Percentiles rank a stretch among this genome's conserved stretches.
phyloP scores from a whole-genome alignment of 2,329 filamentous ascomycete genomes.

The Aspergillus amoenus region DNA sequence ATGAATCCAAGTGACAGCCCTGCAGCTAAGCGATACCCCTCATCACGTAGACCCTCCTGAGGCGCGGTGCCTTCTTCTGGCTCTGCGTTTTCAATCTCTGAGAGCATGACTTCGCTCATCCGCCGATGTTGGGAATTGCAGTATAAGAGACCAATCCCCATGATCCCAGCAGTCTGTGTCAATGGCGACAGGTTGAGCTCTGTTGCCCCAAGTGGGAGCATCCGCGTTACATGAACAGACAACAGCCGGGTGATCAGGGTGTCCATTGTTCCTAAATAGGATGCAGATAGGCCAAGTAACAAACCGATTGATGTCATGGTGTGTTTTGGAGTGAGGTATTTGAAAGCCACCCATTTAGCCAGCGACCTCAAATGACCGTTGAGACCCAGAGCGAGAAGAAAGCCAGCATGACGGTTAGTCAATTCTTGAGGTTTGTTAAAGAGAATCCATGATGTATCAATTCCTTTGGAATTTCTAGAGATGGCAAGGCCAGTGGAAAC shows the following conservation, averaged over 20 bases:
- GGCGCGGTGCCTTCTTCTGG: conserved; percentile 67
- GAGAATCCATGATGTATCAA: conserved; percentile 97
- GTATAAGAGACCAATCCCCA: conserved; percentile 94
- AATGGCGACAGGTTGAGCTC: conserved; percentile 90
- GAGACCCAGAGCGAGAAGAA: conserved; percentile 83
- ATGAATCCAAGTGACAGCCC: conserved; percentile 93
- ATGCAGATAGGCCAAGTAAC: conserved; percentile 87
- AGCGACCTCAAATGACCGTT: conserved; percentile 93
- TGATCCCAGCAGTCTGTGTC: conserved; percentile 92
- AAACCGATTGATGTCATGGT: conserved; percentile 98
- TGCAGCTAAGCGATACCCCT: conserved; percentile 93
- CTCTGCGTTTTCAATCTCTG: conserved; percentile 87
- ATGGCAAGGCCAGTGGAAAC: conserved; percentile 91
- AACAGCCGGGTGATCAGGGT: conserved; percentile 87
- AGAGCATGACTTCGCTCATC: conserved; percentile 99
- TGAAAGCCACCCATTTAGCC: conserved; percentile 98
- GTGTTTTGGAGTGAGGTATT: conserved; percentile 98
- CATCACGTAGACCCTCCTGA: conserved; percentile 80
- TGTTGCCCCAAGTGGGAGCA: conserved; percentile 87
- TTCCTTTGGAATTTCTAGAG: conserved; percentile 83
- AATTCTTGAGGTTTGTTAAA: conserved; percentile 95
- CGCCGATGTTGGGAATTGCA: conserved; percentile 93
- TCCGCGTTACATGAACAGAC: conserved; percentile 92
- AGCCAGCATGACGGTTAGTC: conserved; percentile 94
- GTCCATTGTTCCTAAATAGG: conserved; percentile 96